These are phyloP conservation scores for Penicillium vulpinum DNA, from an alignment of 2,329 filamentous ascomycete species.

Conservation along the genomic window DNA sequence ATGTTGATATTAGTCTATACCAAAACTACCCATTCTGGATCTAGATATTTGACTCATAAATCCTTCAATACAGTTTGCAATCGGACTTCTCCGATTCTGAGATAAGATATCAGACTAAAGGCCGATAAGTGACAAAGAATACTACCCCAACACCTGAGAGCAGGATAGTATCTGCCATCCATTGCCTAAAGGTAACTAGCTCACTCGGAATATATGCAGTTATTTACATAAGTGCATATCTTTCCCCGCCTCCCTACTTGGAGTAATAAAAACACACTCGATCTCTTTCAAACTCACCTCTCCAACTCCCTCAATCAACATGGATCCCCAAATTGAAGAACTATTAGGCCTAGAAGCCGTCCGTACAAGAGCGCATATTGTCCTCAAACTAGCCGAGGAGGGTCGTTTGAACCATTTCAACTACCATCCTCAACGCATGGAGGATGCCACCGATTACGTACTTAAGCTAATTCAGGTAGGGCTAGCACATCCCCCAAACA, in stretches of 20 bases:
- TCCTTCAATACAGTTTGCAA: background rate
- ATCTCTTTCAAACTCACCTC: background rate
- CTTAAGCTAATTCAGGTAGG: slow-evolving; percentile 46
- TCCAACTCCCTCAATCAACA: background rate
- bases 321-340: slow-evolving; percentile 27
- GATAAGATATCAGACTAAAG: background rate
- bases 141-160: background rate
- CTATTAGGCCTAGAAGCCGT: slow-evolving; percentile 33
- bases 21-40: slow-evolving; percentile 4
- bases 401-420: slow-evolving; percentile 47
- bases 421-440: slow-evolving; percentile 42
- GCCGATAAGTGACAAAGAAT: slow-evolving; percentile 7
- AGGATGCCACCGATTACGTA: slow-evolving; percentile 47
- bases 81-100: slow-evolving; percentile 1
- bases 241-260: slow-evolving; percentile 1
- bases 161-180: background rate
- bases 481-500: background rate
- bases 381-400: slow-evolving; percentile 39
- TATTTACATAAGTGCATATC: slow-evolving; percentile 8
- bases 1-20: slow-evolving; percentile 14
- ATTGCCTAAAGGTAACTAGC: background rate
- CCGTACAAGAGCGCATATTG: slow-evolving; percentile 27
- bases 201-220: background rate
- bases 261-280: background rate
- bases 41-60: background rate